Evolutionary conservation across 1,284 basidiomycete species (phyloP).

Genomic region (Sanguinoderma infundibulare): DNA sequence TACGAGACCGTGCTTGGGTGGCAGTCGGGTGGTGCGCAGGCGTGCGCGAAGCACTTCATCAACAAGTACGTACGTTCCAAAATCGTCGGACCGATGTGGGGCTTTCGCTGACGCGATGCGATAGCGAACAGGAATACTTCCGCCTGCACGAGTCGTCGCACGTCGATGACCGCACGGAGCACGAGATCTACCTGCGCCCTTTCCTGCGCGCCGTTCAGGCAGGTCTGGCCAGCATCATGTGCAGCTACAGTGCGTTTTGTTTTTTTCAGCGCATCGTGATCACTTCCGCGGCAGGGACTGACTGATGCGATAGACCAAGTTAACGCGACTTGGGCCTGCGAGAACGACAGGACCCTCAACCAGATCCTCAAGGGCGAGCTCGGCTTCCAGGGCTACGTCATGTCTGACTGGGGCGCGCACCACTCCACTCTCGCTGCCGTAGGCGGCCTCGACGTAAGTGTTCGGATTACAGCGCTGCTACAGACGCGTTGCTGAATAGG

Average conservation of each 20-base stretch:
- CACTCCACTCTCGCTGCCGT: constrained; percentile 61
- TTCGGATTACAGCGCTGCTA: not conserved
- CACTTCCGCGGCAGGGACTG: too few species aligned
- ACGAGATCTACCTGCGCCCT: constrained; percentile 70
- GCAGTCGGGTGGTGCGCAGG: constrained; percentile 75
- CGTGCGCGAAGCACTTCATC: too few species aligned
- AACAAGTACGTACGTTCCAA: constrained; percentile 58
- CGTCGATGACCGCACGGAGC: too few species aligned
- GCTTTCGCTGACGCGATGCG: not conserved
- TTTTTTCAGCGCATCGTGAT: not conserved
- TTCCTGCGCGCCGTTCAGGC: constrained; percentile 80
- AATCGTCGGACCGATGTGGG: too few species aligned
- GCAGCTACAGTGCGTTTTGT: constrained; percentile 56
- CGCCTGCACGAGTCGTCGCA: constrained; percentile 61
- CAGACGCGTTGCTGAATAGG: not conserved
- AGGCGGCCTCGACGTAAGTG: constrained; percentile 69
- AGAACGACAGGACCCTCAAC: constrained; percentile 78
- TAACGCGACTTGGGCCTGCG: constrained; percentile 82
- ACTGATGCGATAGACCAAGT: constrained; percentile 67
- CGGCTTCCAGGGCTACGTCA: too few species aligned
- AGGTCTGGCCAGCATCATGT: constrained; percentile 81
- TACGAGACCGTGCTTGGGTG: constrained; percentile 79
- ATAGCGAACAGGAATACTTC: constrained; percentile 69
- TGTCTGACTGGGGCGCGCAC: constrained; percentile 70
- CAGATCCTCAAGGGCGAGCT: constrained; percentile 78